phyloP scores from a whole-genome alignment of 2,329 filamentous ascomycete genomes.

The Pseudogymnoascus sp. region DNA sequence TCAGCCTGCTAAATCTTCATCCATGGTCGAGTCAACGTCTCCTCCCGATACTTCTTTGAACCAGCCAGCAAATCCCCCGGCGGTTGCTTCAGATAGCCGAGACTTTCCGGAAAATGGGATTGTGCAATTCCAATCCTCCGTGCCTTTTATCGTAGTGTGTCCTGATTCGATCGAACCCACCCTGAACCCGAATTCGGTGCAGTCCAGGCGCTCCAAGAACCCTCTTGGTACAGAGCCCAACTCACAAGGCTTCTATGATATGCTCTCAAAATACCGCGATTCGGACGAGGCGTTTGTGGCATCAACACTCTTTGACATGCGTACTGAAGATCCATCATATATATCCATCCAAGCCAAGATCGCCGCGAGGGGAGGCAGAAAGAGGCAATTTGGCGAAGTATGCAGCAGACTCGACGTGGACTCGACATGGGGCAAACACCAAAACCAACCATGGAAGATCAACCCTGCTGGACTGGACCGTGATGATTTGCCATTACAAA shows the following conservation, averaged over 20 bases:
- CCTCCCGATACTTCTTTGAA: background rate
- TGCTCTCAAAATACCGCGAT: background rate
- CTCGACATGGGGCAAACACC: background rate
- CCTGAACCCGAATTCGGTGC: background rate
- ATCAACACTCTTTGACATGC: background rate
- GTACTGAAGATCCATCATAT: background rate
- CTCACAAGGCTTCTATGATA: background rate
- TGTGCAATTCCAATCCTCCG: background rate
- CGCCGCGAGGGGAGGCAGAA: background rate
- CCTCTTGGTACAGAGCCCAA: background rate
- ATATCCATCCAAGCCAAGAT: background rate
- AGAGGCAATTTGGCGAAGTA: background rate
- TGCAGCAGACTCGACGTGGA: background rate
- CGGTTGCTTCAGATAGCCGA: background rate
- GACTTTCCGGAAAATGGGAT: background rate
- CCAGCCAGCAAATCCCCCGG: background rate
- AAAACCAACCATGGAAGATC: background rate
- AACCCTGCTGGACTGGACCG: background rate
- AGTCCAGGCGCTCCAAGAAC: background rate
- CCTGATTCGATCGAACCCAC: background rate
- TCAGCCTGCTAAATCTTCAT: background rate
- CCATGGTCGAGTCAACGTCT: background rate
- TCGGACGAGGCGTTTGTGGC: background rate
- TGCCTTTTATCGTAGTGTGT: background rate
- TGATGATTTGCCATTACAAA: background rate